Percentiles rank a stretch among this genome's conserved stretches.
phyloP scores from a whole-genome alignment of 1,139 yeast species.

The Diutina scorzettiae region DNA sequence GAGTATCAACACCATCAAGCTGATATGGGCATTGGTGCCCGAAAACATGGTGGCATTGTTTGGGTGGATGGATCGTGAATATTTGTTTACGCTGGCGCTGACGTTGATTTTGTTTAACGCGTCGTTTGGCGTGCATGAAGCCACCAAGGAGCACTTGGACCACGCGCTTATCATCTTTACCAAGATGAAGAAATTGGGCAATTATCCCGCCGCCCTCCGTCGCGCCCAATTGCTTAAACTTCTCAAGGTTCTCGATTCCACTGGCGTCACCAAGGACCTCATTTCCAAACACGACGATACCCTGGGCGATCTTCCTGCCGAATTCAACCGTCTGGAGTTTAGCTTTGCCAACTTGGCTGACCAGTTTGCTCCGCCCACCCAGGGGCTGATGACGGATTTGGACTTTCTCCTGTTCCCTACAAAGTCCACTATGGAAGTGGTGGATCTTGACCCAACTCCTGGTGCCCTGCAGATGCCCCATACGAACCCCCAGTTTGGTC shows the following conservation, averaged over 20 bases:
- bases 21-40: slow-evolving; percentile 61
- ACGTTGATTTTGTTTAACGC: slow-evolving; percentile 67
- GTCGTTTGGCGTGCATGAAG: slow-evolving; percentile 74
- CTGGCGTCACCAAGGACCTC: slow-evolving; percentile 48
- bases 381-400: background rate
- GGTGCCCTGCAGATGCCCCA: too few relatives aligned
- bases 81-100: slow-evolving; percentile 69
- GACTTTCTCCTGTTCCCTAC: background rate
- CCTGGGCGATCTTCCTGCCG: background rate
- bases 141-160: slow-evolving; percentile 59
- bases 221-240: slow-evolving; percentile 60
- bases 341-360: slow-evolving; percentile 4
- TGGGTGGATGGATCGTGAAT: slow-evolving; percentile 87
- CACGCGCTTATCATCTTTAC: slow-evolving; percentile 63
- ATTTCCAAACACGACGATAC: slow-evolving; percentile 44
- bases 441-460: background rate
- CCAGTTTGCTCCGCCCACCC: background rate
- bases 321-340: background rate
- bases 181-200: slow-evolving; percentile 64
- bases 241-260: slow-evolving; percentile 54
- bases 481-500: too few relatives aligned
- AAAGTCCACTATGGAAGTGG: background rate
- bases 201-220: slow-evolving; percentile 66
- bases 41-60: slow-evolving; percentile 73
- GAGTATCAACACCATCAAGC: slow-evolving; percentile 64